Evolutionary conservation across 345 rosid species (phyloP), one percentile per base, ranked within the genome.

Genomic region (Aegle marmelos): DNA sequence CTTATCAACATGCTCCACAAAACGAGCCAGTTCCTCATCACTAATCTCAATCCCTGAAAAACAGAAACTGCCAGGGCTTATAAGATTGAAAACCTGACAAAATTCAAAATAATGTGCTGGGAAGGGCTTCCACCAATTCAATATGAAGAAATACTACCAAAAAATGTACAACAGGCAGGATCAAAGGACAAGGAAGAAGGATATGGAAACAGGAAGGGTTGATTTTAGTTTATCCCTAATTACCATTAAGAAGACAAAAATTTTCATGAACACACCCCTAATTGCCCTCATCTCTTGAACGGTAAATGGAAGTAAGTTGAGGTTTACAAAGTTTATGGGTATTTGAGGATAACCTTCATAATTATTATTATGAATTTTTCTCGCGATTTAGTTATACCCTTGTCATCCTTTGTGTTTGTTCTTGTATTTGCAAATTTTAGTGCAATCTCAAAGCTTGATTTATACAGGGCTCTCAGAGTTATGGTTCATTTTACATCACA

Each of bases 1-100:
- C 90, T 96, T 91, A 72, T 96, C 99, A 67, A 96, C 98, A 85
- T 93, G 98, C 82, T 96, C 98, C 76, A 96, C 91, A 82, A 96
- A 96, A 73, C 82, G 90, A 21, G 94, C 95, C 58, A 96, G 93
- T 76, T 96, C 94, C 80, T 88, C 90, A n/a, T 96, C 98, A 71
- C 88, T 89, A 25, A 96, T 92, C 80, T 96, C 88, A 90, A 91
- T 89, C 82, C 96, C 96, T 91, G 83, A 82, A 90, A 81, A 76
- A 77, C 79, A 80, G 82, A 75, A 81, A 81, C 83, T 81, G 76
- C 80, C 85, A 65, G 61, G 84, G 62, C 88, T 91, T 84, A 88
- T 85, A 84, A 83, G 78, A 67, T 64, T 72, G 80, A 76, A 78
- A 73, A 27, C 21, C 11, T 5, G 54, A 57, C 7, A 37, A 75